A percentile compares a stretch with the other conserved stretches of the same genome.
phyloP scores from a whole-genome alignment of 768 basidiomycete species.

The Amylocystis lapponica region DNA sequence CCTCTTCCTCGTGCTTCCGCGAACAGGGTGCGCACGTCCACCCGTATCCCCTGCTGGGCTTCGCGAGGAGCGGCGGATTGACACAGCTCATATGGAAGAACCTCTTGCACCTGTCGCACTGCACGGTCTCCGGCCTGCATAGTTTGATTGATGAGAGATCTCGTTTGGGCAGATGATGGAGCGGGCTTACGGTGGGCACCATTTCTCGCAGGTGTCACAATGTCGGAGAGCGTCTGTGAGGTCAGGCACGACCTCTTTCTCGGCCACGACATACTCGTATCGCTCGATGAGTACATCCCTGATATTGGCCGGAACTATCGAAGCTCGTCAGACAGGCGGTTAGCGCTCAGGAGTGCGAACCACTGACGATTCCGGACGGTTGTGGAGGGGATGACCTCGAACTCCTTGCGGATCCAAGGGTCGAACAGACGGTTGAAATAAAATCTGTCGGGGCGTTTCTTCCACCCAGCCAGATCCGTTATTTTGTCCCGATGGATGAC shows the following conservation, averaged over 20 bases:
- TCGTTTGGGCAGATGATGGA: background rate
- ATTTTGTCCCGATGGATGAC: conserved; percentile 96
- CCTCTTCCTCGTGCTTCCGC: conserved; percentile 78
- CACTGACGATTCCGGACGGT: conserved; percentile 86
- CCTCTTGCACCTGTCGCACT: conserved; percentile 87
- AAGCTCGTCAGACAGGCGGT: conserved; percentile 4
- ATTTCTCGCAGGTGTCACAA: conserved; percentile 80
- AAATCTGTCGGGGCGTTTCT: conserved; percentile 90
- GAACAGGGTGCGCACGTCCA: conserved; percentile 98
- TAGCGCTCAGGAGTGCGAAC: conserved; percentile 1
- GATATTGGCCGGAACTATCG: conserved; percentile 74
- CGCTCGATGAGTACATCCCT: conserved; percentile 68
- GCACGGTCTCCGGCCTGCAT: conserved; percentile 73
- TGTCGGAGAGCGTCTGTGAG: conserved; percentile 81
- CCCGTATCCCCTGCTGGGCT: conserved; percentile 93
- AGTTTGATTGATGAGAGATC: conserved; percentile 5
- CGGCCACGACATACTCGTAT: conserved; percentile 94
- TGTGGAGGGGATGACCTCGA: conserved; percentile 85
- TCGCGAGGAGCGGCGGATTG: conserved; percentile 82
- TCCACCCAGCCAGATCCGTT: conserved; percentile 88
- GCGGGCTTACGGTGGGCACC: conserved; percentile 76
- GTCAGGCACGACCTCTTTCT: conserved; percentile 89
- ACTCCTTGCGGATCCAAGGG: conserved; percentile 97
- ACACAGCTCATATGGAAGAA: conserved; percentile 96
- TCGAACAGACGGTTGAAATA: conserved; percentile 95